Evolutionary conservation across 257 asterid genomes (phyloP), one percentile per base, ranked within the genome.

Genomic region (Nicotiana undulata): DNA sequence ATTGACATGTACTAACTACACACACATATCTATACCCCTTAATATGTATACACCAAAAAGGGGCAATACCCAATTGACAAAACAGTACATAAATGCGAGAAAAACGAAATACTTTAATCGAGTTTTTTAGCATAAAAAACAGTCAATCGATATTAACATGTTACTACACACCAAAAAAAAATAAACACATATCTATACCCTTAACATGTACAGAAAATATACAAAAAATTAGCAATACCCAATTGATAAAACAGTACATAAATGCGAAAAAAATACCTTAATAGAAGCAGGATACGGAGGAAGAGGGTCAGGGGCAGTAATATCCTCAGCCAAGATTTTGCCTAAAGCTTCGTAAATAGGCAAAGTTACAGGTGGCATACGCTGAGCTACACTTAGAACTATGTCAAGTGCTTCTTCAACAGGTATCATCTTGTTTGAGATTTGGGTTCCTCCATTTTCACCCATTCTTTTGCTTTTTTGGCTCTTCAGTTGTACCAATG

Each of bases 231-330:
- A 22, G 65, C 16, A 60, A 60, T 22, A 20, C 65, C 24, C 24
- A 55, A 16, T 55, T 55, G 22, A 55, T 55, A 55, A 55, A 55
- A 55, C 61, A 55, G 61, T 55, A 17, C 61, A 55, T 55, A 16
- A 17, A 55, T 59, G 31, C 26, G 24, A 29, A 32, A 34, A 49
- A 22, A 4, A 52, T 24, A 95, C 99, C 98, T 92, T 95, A 83
- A 92, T 79, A 61, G 99, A 95, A 20, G 99, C 97, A n/a, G 95
- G 97, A 76, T 92, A 95, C 9, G 99, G 97, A 82, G 99, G 99
- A 67, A 88, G 98, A 37, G 99, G 99, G 74, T 93, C 98, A 56
- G 89, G 89, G n/a, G 99, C 96, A 59, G 80, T 58, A 75, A 92
- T 90, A 79, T 95, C 97, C 84, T 92, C 90, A 17, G 93, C 97